Conservation (phyloP, 202 grass and related monocot species). For the Panicum hallii region DNA sequence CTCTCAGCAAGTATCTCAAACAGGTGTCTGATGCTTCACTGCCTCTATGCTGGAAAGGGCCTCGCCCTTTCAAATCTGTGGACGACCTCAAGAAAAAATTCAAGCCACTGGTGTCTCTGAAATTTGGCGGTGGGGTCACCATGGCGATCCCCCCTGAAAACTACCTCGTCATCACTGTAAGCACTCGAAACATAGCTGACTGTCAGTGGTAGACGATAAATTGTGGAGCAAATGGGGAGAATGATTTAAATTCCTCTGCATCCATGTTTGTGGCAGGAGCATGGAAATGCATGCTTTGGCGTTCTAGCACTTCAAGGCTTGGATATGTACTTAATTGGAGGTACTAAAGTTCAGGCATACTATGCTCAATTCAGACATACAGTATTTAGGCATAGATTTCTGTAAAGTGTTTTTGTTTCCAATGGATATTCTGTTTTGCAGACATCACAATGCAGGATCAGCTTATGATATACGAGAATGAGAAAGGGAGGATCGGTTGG, state of each 20-base stretch:
- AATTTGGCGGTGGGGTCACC: constrained; percentile 43
- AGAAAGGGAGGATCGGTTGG: constrained; percentile 58
- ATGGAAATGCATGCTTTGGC: constrained; percentile 67
- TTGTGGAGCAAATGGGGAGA: background rate
- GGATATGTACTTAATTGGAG: constrained; percentile 56
- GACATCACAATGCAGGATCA: constrained; percentile 63
- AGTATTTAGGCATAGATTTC: background rate
- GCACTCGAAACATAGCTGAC: background rate
- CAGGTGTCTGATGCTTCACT: background rate
- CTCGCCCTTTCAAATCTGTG: constrained; percentile 52
- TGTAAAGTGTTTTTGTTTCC: background rate
- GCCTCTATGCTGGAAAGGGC: constrained; percentile 27
- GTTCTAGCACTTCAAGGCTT: constrained; percentile 34
- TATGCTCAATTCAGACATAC: background rate
- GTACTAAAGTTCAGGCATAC: constrained; percentile 36
- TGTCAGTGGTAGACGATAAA: background rate
- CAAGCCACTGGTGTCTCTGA: constrained; percentile 45
- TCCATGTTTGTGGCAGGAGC: constrained; percentile 38
- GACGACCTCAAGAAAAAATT: constrained; percentile 63
- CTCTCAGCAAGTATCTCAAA: constrained; percentile 6
- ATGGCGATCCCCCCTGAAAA: constrained; percentile 66
- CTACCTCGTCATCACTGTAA: constrained; percentile 67
- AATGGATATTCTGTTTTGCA: constrained; percentile 24
- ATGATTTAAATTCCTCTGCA: background rate
- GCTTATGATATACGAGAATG: constrained; percentile 76